Evolutionary conservation across 345 rosid species (phyloP).

Genomic region (Hibiscus syriacus): DNA sequence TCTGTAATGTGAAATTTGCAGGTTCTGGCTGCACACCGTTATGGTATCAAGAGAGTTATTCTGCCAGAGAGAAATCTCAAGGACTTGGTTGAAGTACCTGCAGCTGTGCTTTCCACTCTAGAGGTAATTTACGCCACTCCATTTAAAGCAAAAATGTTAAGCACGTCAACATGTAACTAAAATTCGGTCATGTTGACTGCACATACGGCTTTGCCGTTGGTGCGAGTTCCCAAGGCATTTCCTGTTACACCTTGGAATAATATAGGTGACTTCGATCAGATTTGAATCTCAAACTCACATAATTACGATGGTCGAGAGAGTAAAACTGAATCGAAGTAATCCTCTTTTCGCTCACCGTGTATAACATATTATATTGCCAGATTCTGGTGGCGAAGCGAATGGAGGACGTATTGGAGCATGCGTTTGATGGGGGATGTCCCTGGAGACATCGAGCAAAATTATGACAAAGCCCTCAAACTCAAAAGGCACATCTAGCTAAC

Average conservation of each 20-base stretch:
- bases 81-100: constrained; percentile 94
- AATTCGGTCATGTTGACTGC: not conserved
- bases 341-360: not conserved
- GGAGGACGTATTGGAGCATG: constrained; percentile 93
- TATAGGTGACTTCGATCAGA: not conserved
- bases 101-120: constrained; percentile 65
- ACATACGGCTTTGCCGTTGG: not conserved
- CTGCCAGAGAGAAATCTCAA: constrained; percentile 90
- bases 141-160: not conserved
- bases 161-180: no score
- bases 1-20: constrained; percentile 27
- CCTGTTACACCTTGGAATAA: no score
- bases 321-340: not conserved
- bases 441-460: constrained; percentile 77
- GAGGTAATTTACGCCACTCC: constrained; percentile 46
- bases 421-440: constrained; percentile 96
- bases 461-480: constrained; percentile 30
- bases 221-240: not conserved
- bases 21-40: constrained; percentile 93
- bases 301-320: not conserved
- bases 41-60: constrained; percentile 88
- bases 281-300: not conserved
- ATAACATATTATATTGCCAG: constrained; percentile 26
- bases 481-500: not conserved
- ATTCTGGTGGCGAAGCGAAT: constrained; percentile 47